Evolutionary conservation across 768 basidiomycete species (phyloP).

Genomic region (Termitomyces sp.): DNA sequence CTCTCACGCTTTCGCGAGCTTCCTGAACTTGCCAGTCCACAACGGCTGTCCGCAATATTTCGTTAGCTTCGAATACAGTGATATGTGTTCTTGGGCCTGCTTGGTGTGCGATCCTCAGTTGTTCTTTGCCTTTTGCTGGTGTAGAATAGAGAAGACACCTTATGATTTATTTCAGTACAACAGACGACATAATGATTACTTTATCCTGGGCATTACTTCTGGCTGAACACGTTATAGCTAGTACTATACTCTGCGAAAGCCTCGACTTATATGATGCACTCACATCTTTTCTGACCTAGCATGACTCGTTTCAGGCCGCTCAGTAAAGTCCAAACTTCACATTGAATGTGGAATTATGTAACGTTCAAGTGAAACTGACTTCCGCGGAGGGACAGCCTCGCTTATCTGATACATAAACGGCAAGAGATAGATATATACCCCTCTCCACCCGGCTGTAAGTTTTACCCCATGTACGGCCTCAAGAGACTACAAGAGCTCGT

Average conservation of each 20-base stretch:
- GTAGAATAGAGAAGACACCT: not conserved
- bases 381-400: not conserved
- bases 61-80: not conserved
- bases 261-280: not conserved
- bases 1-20: not conserved
- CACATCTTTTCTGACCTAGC: not conserved
- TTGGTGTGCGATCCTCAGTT: not conserved
- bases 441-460: constrained; percentile 12
- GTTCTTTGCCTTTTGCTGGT: not conserved
- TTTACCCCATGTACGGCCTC: constrained; percentile 29
- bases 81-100: not conserved
- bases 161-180: not conserved
- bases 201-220: not conserved
- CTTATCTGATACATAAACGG: constrained; percentile 22
- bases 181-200: not conserved
- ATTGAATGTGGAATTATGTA: not conserved
- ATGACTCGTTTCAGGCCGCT: not conserved
- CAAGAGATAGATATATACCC: not conserved
- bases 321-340: not conserved
- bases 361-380: not conserved
- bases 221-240: not conserved
- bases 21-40: not conserved
- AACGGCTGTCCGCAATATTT: not conserved
- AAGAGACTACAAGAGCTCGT: constrained; percentile 35
- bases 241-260: not conserved